These are phyloP conservation scores for Candida sanyaensis DNA, from an alignment of 1,139 yeast genomes.

Conservation along the genomic window DNA sequence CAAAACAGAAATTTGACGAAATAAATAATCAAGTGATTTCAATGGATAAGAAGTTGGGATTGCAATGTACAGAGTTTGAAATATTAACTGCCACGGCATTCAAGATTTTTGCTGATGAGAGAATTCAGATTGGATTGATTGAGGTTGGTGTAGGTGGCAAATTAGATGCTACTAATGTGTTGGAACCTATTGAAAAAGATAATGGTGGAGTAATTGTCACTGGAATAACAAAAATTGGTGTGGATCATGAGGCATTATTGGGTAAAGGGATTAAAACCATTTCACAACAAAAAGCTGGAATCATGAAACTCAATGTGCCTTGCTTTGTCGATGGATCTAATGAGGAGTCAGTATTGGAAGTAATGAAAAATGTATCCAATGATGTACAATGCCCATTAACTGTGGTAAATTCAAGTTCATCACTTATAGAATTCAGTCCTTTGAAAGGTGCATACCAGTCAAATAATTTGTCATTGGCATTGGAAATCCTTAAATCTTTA, in stretches of 20 bases:
- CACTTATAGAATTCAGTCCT: constrained; percentile 44
- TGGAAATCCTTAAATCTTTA: constrained; percentile 49
- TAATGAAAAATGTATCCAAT: constrained; percentile 28
- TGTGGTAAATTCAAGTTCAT: constrained; percentile 18
- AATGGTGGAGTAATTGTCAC: constrained; percentile 55
- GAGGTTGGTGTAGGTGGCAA: constrained; percentile 94
- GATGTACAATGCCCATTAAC: constrained; percentile 18
- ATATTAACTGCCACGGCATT: constrained; percentile 81
- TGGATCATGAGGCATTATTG: constrained; percentile 78
- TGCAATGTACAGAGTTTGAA: constrained; percentile 87
- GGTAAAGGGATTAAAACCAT: constrained; percentile 67
- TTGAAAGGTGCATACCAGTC: constrained; percentile 72
- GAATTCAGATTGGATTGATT: constrained; percentile 71
- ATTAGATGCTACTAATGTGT: constrained; percentile 81
- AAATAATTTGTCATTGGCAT: constrained; percentile 69
- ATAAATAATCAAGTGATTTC: constrained; percentile 42
- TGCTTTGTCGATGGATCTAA: constrained; percentile 78
- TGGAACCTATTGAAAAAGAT: constrained; percentile 24
- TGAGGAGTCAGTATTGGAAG: constrained; percentile 47
- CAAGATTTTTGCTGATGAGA: constrained; percentile 60
- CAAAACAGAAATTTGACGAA: constrained; percentile 42
- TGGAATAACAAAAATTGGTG: constrained; percentile 80
- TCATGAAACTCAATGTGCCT: constrained; percentile 61
- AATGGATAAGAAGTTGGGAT: constrained; percentile 32
- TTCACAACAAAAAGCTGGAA: constrained; percentile 83